Evolutionary conservation across 768 basidiomycete species (phyloP).

Genomic region (Boletus pseudopeckii): DNA sequence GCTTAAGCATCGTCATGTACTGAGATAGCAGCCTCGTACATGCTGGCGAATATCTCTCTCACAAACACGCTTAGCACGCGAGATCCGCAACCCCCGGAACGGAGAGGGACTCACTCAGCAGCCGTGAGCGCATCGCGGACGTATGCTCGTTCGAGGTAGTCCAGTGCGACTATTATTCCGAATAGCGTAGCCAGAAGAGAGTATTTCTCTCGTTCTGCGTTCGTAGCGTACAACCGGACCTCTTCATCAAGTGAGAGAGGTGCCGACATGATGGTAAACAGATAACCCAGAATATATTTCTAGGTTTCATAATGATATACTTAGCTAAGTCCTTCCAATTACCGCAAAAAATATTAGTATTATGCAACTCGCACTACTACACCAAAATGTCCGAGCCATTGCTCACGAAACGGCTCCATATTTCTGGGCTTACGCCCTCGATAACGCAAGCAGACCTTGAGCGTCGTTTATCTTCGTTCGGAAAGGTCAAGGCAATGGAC

Average conservation of each 20-base stretch:
- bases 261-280: slow-evolving; percentile 27
- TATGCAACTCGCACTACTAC: background rate
- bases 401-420: slow-evolving; percentile 60
- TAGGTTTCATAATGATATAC: background rate
- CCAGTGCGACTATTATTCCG: slow-evolving; percentile 85
- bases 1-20: slow-evolving; percentile 95
- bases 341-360: background rate
- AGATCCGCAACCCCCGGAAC: background rate
- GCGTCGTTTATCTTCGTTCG: slow-evolving; percentile 60
- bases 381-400: slow-evolving; percentile 16
- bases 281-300: background rate
- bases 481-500: slow-evolving; percentile 63
- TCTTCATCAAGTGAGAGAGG: slow-evolving; percentile 81
- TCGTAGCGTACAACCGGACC: slow-evolving; percentile 81
- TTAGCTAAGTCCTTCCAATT: slow-evolving; percentile 30
- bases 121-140: slow-evolving; percentile 90
- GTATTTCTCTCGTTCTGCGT: slow-evolving; percentile 85
- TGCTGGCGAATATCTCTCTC: slow-evolving; percentile 89
- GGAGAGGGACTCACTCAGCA: slow-evolving; percentile 65
- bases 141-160: slow-evolving; percentile 94
- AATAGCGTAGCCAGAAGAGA: slow-evolving; percentile 88
- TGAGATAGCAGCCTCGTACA: slow-evolving; percentile 92
- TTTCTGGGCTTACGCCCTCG: slow-evolving; percentile 72
- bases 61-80: slow-evolving; percentile 7
- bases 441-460: slow-evolving; percentile 57